A percentile compares a stretch with the other conserved stretches of the same genome.
Conservation (phyloP, 2,329 filamentous ascomycete genomes). For the Basipetospora chlamydospora region DNA sequence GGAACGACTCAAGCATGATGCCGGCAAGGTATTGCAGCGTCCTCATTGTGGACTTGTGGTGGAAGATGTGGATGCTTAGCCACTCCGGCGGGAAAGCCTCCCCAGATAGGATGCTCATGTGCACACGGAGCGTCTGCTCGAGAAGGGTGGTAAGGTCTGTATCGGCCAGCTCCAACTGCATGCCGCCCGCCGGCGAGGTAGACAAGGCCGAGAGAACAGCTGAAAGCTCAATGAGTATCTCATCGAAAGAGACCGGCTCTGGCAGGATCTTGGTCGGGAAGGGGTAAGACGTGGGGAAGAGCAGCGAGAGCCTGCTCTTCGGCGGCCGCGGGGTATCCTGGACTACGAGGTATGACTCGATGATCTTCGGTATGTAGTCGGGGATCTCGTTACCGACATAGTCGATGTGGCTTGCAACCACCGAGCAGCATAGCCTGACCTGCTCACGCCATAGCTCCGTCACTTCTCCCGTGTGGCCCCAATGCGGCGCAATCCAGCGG, state of each 20-base stretch:
- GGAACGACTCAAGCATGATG: slow-evolving; percentile 66
- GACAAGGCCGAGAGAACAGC: slow-evolving; percentile 74
- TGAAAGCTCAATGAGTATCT: slow-evolving; percentile 76
- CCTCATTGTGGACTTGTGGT: slow-evolving; percentile 79
- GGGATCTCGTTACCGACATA: slow-evolving; percentile 69
- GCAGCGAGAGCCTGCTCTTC: slow-evolving; percentile 61
- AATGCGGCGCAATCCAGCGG: slow-evolving; percentile 84
- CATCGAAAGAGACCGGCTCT: slow-evolving; percentile 55
- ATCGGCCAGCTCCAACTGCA: slow-evolving; percentile 61
- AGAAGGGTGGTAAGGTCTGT: slow-evolving; percentile 63
- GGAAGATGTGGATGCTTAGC: slow-evolving; percentile 87
- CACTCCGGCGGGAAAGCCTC: slow-evolving; percentile 81
- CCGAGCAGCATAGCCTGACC: slow-evolving; percentile 82
- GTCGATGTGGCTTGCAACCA: slow-evolving; percentile 73
- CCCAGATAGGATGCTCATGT: slow-evolving; percentile 77
- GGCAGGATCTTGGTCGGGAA: slow-evolving; percentile 62
- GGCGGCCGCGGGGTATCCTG: slow-evolving; percentile 37
- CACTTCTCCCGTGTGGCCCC: slow-evolving; percentile 61
- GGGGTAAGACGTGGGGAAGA: slow-evolving; percentile 83
- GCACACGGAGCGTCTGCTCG: slow-evolving; percentile 65
- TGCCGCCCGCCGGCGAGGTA: slow-evolving; percentile 50
- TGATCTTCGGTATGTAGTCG: slow-evolving; percentile 78
- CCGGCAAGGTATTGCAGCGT: slow-evolving; percentile 69
- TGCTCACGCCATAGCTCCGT: slow-evolving; percentile 86
- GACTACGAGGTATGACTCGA: slow-evolving; percentile 76